phyloP scores from a whole-genome alignment of 1,139 yeast genomes.

The Geotrichum fermentans region DNA sequence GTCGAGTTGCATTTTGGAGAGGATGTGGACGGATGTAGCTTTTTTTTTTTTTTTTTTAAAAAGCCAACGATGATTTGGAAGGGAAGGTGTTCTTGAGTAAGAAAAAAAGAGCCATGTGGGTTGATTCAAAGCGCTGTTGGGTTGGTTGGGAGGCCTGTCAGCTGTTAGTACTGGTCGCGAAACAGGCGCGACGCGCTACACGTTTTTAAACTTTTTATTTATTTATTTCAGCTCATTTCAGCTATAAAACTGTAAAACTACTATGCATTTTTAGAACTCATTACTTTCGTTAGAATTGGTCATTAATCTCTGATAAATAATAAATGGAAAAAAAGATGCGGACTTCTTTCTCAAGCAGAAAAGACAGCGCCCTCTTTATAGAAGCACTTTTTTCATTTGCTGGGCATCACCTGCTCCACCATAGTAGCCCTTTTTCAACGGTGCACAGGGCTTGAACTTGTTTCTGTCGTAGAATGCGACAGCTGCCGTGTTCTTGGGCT shows the following conservation, averaged over 20 bases:
- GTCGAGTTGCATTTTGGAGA: slow-evolving; percentile 22
- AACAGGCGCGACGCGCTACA: too few species aligned
- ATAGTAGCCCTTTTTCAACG: slow-evolving; percentile 9
- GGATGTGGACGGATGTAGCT: slow-evolving; percentile 21
- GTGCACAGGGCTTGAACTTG: slow-evolving; percentile 18
- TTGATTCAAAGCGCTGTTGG: neutral
- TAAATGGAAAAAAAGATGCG: neutral
- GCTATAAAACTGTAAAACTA: neutral
- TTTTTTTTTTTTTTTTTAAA: slow-evolving; percentile 13
- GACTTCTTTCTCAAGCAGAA: too few species aligned
- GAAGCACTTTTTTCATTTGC: slow-evolving; percentile 9
- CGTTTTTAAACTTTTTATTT: too few species aligned
- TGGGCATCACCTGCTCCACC: slow-evolving; percentile 9
- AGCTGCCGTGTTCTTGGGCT: slow-evolving; percentile 18
- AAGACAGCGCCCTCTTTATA: too few species aligned
- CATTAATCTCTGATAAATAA: neutral
- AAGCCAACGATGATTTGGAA: neutral
- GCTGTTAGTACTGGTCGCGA: too few species aligned
- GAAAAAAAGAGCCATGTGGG: neutral
- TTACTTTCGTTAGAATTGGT: too few species aligned
- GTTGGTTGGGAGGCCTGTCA: too few species aligned
- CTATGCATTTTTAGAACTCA: too few species aligned
- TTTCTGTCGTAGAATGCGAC: slow-evolving; percentile 20
- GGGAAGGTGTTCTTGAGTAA: neutral
- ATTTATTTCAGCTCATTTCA: neutral